These are phyloP conservation scores for Neurospora sp. DNA, from an alignment of 495 filamentous ascomycete species.

Conservation along the genomic window DNA sequence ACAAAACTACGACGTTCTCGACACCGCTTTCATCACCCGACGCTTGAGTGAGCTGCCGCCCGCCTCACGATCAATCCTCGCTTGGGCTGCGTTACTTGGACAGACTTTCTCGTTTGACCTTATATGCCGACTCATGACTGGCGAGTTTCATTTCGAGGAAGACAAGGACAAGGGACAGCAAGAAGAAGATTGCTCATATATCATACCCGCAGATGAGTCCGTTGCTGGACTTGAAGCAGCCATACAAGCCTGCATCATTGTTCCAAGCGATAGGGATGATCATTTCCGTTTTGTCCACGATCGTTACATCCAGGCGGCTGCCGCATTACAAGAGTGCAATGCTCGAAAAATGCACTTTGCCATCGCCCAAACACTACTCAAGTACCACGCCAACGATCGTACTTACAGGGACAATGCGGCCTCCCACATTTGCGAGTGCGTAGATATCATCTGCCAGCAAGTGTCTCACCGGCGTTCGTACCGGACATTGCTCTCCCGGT, in stretches of 20 bases:
- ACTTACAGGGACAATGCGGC: conserved; percentile 56
- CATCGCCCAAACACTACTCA: conserved; percentile 68
- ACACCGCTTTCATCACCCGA: conserved; percentile 67
- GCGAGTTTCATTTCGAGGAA: conserved; percentile 49
- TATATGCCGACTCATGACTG: conserved; percentile 64
- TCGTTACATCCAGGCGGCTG: conserved; percentile 66
- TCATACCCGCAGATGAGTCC: conserved; percentile 41
- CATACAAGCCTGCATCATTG: conserved; percentile 65
- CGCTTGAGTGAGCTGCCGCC: conserved; percentile 64
- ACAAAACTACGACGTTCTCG: conserved; percentile 65
- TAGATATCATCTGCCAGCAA: conserved; percentile 58
- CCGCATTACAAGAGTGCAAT: conserved; percentile 58
- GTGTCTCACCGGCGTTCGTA: conserved; percentile 52
- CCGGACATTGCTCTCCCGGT: conserved; percentile 62
- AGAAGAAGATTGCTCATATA: conserved; percentile 9
- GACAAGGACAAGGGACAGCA: conserved; percentile 20
- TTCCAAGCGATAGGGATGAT: conserved; percentile 70
- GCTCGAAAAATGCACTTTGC: conserved; percentile 77
- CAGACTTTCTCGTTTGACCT: conserved; percentile 70
- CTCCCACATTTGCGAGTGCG: conserved; percentile 63
- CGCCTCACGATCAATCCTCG: conserved; percentile 63
- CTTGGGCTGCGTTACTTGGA: conserved; percentile 78
- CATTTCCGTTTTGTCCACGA: conserved; percentile 70
- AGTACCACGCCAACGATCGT: conserved; percentile 50
- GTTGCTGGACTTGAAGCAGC: conserved; percentile 70